A percentile compares a stretch with the other conserved stretches of the same genome.
Conservation (phyloP, 1,139 yeast genomes). For the Blastobotrys elegans region DNA sequence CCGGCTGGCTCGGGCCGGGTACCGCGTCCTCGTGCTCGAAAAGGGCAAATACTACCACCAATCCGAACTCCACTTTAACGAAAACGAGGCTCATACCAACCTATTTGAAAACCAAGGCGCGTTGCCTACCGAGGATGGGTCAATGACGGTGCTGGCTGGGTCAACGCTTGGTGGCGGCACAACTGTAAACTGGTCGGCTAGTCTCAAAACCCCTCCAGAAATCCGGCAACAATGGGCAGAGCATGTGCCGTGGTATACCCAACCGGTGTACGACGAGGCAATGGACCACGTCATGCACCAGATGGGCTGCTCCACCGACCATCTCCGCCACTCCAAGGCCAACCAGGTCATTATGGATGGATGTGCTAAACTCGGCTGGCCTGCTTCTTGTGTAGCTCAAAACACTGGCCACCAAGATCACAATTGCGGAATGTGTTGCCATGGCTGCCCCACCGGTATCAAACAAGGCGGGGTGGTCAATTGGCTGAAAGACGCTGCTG, state of each 20-base stretch:
- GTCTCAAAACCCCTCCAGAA: slow-evolving; percentile 48
- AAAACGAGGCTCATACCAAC: slow-evolving; percentile 37
- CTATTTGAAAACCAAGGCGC: slow-evolving; percentile 44
- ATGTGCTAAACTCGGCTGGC: slow-evolving; percentile 45
- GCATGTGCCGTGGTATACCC: slow-evolving; percentile 44
- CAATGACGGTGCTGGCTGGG: slow-evolving; percentile 46
- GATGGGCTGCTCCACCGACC: slow-evolving; percentile 47
- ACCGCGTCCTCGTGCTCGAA: slow-evolving; percentile 46
- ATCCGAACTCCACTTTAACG: slow-evolving; percentile 40
- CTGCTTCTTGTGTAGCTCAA: slow-evolving; percentile 42
- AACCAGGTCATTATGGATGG: slow-evolving; percentile 47
- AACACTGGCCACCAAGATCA: slow-evolving; percentile 50
- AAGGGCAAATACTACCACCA: slow-evolving; percentile 47
- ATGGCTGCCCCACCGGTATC: slow-evolving; percentile 53
- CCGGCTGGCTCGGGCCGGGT: slow-evolving; percentile 44
- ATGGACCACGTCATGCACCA: slow-evolving; percentile 46
- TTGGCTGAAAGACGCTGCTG: slow-evolving; percentile 51
- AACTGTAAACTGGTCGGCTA: slow-evolving; percentile 61
- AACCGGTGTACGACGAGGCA: slow-evolving; percentile 44
- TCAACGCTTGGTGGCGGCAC: slow-evolving; percentile 58
- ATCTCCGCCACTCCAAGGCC: slow-evolving; percentile 46
- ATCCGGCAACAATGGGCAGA: slow-evolving; percentile 53
- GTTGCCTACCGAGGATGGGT: slow-evolving; percentile 37
- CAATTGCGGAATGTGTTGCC: slow-evolving; percentile 48
- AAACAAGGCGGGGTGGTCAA: slow-evolving; percentile 50